phyloP scores from a whole-genome alignment of 495 filamentous ascomycete genomes.

The Evernia prunastri region DNA sequence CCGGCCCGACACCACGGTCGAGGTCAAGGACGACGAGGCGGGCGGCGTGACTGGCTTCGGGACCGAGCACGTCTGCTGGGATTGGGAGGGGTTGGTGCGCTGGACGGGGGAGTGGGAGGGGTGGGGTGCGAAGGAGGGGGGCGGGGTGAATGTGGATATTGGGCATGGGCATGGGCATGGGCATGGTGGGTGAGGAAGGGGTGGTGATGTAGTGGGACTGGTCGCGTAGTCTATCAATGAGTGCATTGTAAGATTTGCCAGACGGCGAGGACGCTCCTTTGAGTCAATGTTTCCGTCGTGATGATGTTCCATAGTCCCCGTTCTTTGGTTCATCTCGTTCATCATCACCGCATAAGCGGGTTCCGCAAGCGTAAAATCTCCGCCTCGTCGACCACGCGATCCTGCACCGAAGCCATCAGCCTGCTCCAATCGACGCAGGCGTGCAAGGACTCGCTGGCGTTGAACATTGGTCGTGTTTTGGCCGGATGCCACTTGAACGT shows the following conservation, averaged over 20 bases:
- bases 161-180: too few species aligned
- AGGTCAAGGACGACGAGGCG: slow-evolving; percentile 14
- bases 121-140: not conserved
- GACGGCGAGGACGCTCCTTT: too few species aligned
- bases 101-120: slow-evolving; percentile 20
- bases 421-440: slow-evolving; percentile 23
- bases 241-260: too few species aligned
- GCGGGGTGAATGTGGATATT: too few species aligned
- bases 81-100: slow-evolving; percentile 15
- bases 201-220: too few species aligned
- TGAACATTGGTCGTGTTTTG: slow-evolving; percentile 17
- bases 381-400: slow-evolving; percentile 12
- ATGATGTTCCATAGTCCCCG: too few species aligned
- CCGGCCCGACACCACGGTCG: slow-evolving; percentile 22
- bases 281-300: too few species aligned
- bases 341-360: slow-evolving; percentile 12
- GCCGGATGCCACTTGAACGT: slow-evolving; percentile 22
- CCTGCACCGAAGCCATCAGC: slow-evolving; percentile 6
- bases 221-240: too few species aligned
- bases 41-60: slow-evolving; percentile 26
- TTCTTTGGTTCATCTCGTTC: too few species aligned
- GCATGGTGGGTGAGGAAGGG: too few species aligned
- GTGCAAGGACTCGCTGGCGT: slow-evolving; percentile 20
- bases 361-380: slow-evolving; percentile 16
- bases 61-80: slow-evolving; percentile 17